Base-by-base conservation (phyloP, 1,284 basidiomycete species). In the Malassezia caprae region DNA sequence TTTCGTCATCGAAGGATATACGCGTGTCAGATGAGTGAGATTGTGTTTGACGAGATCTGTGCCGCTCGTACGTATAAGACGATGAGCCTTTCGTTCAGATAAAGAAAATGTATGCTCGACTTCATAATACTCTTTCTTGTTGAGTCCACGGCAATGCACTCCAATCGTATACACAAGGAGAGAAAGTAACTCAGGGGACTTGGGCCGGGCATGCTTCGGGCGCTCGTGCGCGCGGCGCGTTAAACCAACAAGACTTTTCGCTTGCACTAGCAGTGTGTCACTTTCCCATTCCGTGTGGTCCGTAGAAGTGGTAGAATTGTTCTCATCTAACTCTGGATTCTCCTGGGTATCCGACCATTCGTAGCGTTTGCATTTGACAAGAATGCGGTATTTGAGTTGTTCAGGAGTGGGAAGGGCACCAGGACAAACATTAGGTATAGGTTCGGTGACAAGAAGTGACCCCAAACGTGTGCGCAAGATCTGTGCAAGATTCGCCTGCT, bases 161-260 rank as follows among this genome's bases (percentile, higher is more conserved):
- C 93, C 94, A 40, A 93, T 83, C 2, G 93, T 96, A 76, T 98
- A 98, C 19, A 98, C 84, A 8, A 96, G 81, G 13, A 96, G 80
- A 0, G 82, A 80, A 1, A 83, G 81, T 1, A 99, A 81, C 2
- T 79, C 79, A 15, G 81, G 72, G 0, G 89, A 87, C 82, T 93
- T 88, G 5, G 68, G 56, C 13, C 35, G 37, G 11, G 12, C 26
- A 13, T 45, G 19, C 26, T 24, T 28, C 2, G n/a, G n/a, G 23
- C n/a, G 12, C 5, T 28, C 21, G 24, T 23, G 46, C 12, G 42
- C 30, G 39, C 48, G 48, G 54, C 58, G 12, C 58, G 63, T 12
- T n/a, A 48, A 32, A 2, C 34, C 34, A 23, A 67, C 61, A n/a
- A 67, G 52, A n/a, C 48, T 47, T 43, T 62, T 62, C n/a, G 65